These are phyloP conservation scores for Dichotomocladium elegans DNA, from an alignment of 371 early-diverging fungal species.

Conservation along the genomic window DNA sequence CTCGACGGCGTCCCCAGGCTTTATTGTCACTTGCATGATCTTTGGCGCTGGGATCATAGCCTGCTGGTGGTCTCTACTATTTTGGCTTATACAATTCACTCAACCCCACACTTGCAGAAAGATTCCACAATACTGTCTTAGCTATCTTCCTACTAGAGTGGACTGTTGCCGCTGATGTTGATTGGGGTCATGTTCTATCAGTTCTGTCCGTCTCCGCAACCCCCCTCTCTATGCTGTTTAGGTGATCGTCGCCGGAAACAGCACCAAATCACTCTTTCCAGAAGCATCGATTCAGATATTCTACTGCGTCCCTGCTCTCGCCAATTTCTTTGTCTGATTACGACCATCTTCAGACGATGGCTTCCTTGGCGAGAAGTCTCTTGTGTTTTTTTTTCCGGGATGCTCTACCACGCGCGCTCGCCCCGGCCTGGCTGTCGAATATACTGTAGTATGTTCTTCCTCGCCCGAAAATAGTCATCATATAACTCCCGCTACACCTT, in stretches of 20 bases:
- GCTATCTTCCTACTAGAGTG: constrained; percentile 69
- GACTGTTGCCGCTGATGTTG: constrained; percentile 70
- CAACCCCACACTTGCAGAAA: constrained; percentile 64
- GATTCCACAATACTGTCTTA: constrained; percentile 52
- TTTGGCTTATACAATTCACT: constrained; percentile 80
- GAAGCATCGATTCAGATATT: constrained; percentile 83
- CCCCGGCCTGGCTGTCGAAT: no score
- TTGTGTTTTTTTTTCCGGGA: no score
- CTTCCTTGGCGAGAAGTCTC: constrained; percentile 57
- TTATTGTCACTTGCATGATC: constrained; percentile 79
- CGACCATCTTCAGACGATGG: constrained; percentile 62
- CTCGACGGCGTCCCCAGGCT: constrained; percentile 73
- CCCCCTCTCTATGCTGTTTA: constrained; percentile 63
- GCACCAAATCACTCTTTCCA: constrained; percentile 72
- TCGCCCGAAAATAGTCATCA: background rate
- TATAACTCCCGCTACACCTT: background rate
- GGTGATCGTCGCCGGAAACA: constrained; percentile 70
- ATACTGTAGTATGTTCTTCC: no score
- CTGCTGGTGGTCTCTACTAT: constrained; percentile 81
- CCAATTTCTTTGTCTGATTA: constrained; percentile 74
- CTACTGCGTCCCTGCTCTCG: constrained; percentile 78
- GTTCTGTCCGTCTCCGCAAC: constrained; percentile 84
- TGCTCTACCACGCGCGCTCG: no score
- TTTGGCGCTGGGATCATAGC: constrained; percentile 76
- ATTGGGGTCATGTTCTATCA: constrained; percentile 79